phyloP scores from a whole-genome alignment of 768 basidiomycete genomes.

The Terana coerulea region DNA sequence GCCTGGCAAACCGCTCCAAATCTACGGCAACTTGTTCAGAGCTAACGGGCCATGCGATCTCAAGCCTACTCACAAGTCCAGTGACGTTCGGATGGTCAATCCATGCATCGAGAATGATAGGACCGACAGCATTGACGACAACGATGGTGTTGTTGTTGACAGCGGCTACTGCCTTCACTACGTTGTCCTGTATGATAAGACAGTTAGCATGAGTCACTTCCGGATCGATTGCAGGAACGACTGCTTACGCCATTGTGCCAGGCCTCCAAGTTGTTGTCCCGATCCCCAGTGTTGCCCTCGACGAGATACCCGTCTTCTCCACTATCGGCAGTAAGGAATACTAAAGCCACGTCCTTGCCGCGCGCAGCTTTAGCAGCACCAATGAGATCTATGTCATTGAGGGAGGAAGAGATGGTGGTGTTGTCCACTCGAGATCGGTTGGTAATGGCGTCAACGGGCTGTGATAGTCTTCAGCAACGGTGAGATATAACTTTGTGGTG shows the following conservation, averaged over 20 bases:
- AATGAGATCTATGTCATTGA: conserved; percentile 46
- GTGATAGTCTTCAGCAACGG: too few species aligned
- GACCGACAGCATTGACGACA: conserved; percentile 64
- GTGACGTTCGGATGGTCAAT: conserved; percentile 71
- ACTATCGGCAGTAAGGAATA: conserved; percentile 46
- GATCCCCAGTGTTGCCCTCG: conserved; percentile 30
- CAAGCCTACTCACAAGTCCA: conserved; percentile 27
- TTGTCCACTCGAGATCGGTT: conserved; percentile 31
- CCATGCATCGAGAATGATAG: conserved; percentile 67
- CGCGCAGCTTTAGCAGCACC: conserved; percentile 40
- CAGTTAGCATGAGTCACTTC: neutral
- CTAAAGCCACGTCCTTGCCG: conserved; percentile 48
- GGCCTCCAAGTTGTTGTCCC: conserved; percentile 23
- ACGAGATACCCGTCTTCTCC: conserved; percentile 28
- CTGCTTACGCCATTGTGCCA: conserved; percentile 24
- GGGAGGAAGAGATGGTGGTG: conserved; percentile 40
- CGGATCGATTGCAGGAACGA: neutral
- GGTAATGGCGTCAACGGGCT: conserved; percentile 40
- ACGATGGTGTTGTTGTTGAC: conserved; percentile 77
- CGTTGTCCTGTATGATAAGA: conserved; percentile 24
- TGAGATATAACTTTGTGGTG: too few species aligned
- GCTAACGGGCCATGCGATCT: neutral
- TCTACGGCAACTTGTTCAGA: conserved; percentile 11
- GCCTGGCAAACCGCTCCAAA: conserved; percentile 58
- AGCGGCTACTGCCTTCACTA: conserved; percentile 56